These are phyloP conservation scores for Afroboletus lepidellus DNA, from an alignment of 1,284 basidiomycete species.

Conservation along the genomic window DNA sequence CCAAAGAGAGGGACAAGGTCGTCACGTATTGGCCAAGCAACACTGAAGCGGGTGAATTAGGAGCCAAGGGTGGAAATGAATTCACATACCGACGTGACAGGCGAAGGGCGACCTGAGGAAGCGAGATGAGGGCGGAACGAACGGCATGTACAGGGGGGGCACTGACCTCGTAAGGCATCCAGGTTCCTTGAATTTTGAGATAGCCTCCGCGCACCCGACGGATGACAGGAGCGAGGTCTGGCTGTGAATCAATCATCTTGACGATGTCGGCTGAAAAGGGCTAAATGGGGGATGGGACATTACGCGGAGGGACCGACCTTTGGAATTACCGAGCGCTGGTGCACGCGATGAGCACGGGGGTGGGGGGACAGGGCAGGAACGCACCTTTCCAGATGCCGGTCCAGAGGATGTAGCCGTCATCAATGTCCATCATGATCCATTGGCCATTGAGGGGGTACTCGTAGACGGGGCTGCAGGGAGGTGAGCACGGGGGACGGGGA, in stretches of 20 bases:
- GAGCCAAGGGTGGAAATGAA: slow-evolving; percentile 14
- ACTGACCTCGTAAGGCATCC: slow-evolving; percentile 84
- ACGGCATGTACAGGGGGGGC: slow-evolving; percentile 21
- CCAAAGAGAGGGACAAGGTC: slow-evolving; percentile 82
- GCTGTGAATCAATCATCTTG: slow-evolving; percentile 85
- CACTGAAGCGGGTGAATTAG: slow-evolving; percentile 44
- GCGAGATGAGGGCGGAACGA: slow-evolving; percentile 19
- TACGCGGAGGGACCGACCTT: slow-evolving; percentile 50
- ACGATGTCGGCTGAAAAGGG: slow-evolving; percentile 73
- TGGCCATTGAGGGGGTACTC: slow-evolving; percentile 85
- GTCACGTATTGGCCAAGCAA: slow-evolving; percentile 85
- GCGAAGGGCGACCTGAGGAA: slow-evolving; percentile 61
- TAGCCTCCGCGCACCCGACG: slow-evolving; percentile 83
- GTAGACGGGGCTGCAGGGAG: slow-evolving; percentile 65
- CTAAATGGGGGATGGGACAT: slow-evolving; percentile 15
- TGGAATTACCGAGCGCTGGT: slow-evolving; percentile 77
- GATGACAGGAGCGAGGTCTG: slow-evolving; percentile 76
- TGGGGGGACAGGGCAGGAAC: slow-evolving; percentile 2
- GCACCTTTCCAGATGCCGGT: slow-evolving; percentile 87
- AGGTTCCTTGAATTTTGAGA: slow-evolving; percentile 85
- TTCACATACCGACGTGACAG: slow-evolving; percentile 67
- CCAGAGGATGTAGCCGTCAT: slow-evolving; percentile 85
- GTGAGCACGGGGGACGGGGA: slow-evolving; percentile 5
- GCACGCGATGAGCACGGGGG: slow-evolving; percentile 10
- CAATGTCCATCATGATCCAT: slow-evolving; percentile 92